These are phyloP conservation scores for Podospora sp. DNA, from an alignment of 495 filamentous ascomycete species.

Conservation along the genomic window DNA sequence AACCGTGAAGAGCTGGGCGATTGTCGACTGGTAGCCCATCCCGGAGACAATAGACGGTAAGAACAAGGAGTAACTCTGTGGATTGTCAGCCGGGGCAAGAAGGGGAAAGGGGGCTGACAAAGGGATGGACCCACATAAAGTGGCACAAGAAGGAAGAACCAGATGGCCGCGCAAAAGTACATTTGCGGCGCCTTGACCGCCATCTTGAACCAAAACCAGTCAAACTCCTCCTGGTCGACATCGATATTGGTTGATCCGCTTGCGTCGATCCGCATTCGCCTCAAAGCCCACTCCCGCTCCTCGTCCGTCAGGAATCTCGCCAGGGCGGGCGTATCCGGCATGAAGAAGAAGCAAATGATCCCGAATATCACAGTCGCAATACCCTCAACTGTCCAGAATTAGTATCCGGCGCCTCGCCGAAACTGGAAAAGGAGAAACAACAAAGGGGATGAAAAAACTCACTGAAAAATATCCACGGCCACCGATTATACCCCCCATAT, in stretches of 20 bases:
- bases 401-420: too few relatives aligned
- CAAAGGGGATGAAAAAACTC: neutral
- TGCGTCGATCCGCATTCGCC: slow-evolving; percentile 47
- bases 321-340: slow-evolving; percentile 49
- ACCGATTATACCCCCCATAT: slow-evolving; percentile 45
- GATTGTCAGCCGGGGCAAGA: neutral
- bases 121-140: slow-evolving; percentile 40
- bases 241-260: slow-evolving; percentile 40
- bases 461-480: slow-evolving; percentile 51
- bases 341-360: slow-evolving; percentile 44
- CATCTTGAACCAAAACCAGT: slow-evolving; percentile 46
- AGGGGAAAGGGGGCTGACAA: neutral
- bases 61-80: slow-evolving; percentile 37
- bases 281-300: slow-evolving; percentile 38
- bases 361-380: slow-evolving; percentile 48
- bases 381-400: slow-evolving; percentile 39
- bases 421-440: too few relatives aligned
- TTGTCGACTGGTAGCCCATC: slow-evolving; percentile 53
- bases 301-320: slow-evolving; percentile 45
- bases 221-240: slow-evolving; percentile 50
- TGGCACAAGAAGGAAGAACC: slow-evolving; percentile 45
- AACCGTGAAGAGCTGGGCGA: slow-evolving; percentile 58
- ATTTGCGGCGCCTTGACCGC: slow-evolving; percentile 49
- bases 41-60: slow-evolving; percentile 58
- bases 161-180: slow-evolving; percentile 43